These are phyloP conservation scores for Rhizophagus prolifer DNA, from an alignment of 192 early-diverging fungal genomes.

Conservation along the genomic window DNA sequence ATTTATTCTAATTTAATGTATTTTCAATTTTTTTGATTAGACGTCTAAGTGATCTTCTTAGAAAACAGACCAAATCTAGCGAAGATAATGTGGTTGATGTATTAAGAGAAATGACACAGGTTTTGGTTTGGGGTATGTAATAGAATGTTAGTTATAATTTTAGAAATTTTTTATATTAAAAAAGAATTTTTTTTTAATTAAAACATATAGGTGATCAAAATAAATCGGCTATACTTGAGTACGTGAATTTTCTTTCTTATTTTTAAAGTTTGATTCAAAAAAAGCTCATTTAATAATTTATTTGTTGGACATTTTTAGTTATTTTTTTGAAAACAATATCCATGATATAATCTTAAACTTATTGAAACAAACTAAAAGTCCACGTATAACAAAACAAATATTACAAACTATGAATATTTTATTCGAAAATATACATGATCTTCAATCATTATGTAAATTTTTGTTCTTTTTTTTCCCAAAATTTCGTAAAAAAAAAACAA, in stretches of 20 bases:
- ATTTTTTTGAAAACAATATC: conserved; percentile 43
- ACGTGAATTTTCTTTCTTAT: background rate
- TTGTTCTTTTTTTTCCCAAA: background rate
- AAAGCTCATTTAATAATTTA: no score
- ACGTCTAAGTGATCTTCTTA: background rate
- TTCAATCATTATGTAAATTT: conserved; percentile 44
- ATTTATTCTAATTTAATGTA: background rate
- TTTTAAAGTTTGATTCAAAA: no score
- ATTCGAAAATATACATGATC: conserved; percentile 49
- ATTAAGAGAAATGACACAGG: conserved; percentile 43
- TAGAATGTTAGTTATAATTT: conserved; percentile 11
- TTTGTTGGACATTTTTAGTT: conserved; percentile 14
- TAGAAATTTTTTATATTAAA: background rate
- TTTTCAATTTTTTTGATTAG: background rate
- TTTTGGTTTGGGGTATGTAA: conserved; percentile 47
- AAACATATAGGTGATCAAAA: conserved; percentile 17
- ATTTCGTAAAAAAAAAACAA: conserved; percentile 15
- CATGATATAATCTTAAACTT: conserved; percentile 41
- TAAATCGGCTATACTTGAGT: background rate
- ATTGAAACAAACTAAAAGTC: conserved; percentile 32
- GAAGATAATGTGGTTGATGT: conserved; percentile 37
- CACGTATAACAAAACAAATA: conserved; percentile 40
- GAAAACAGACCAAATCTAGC: conserved; percentile 2
- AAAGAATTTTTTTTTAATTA: background rate
- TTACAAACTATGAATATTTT: conserved; percentile 58